Evolutionary conservation across 495 filamentous ascomycete genomes (phyloP).

Genomic region (Stereocaulon alpinum): DNA sequence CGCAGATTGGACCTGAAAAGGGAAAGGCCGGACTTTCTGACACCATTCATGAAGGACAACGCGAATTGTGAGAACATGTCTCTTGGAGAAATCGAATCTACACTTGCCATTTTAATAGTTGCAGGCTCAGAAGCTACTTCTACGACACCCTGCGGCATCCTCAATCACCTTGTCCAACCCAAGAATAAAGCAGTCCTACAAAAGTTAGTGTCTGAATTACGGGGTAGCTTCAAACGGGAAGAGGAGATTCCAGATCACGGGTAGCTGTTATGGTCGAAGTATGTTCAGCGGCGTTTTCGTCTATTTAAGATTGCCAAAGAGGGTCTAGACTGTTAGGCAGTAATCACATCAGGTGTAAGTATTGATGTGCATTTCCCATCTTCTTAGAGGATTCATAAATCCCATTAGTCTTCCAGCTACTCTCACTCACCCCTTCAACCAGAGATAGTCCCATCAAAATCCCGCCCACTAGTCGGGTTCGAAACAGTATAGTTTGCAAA

Average conservation of each 20-base stretch:
- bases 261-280: too few relatives aligned
- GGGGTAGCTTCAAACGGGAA: too few relatives aligned
- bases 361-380: too few relatives aligned
- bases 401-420: too few relatives aligned
- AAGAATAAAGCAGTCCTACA: slow-evolving; percentile 24
- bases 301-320: too few relatives aligned
- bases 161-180: slow-evolving; percentile 36
- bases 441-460: slow-evolving; percentile 31
- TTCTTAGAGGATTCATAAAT: too few relatives aligned
- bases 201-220: too few relatives aligned
- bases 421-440: background rate
- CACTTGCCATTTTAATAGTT: slow-evolving; percentile 20
- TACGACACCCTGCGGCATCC: slow-evolving; percentile 29
- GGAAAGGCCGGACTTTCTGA: slow-evolving; percentile 21
- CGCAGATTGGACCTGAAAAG: slow-evolving; percentile 26
- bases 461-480: slow-evolving; percentile 26
- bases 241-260: too few relatives aligned
- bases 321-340: too few relatives aligned
- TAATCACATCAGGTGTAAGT: too few relatives aligned
- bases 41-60: slow-evolving; percentile 19
- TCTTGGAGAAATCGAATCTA: slow-evolving; percentile 21
- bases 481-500: slow-evolving; percentile 32
- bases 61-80: slow-evolving; percentile 19
- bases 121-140: slow-evolving; percentile 40
- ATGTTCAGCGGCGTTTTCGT: too few relatives aligned